These are phyloP conservation scores for Colletotrichum coccodes DNA, from an alignment of 2,329 filamentous ascomycete genomes.

Conservation along the genomic window DNA sequence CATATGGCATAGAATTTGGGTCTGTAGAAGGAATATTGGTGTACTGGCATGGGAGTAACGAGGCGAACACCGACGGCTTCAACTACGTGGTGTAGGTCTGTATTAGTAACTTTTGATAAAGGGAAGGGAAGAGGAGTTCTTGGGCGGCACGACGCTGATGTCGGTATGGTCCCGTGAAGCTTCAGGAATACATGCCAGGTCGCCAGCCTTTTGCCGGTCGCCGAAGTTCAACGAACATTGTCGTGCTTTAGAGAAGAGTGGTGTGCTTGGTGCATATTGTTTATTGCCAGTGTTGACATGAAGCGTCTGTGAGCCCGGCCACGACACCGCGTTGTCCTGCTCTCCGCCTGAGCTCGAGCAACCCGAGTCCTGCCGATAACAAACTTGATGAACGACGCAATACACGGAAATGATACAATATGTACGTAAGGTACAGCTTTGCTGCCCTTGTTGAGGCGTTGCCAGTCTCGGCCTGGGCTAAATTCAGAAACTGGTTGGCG, in stretches of 20 bases:
- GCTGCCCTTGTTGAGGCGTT: neutral
- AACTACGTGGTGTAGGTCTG: conserved; percentile 25
- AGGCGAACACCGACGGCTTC: conserved; percentile 24
- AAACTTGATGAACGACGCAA: neutral
- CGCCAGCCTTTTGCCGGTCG: neutral
- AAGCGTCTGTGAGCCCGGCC: neutral
- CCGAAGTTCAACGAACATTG: neutral
- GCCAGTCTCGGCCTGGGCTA: neutral
- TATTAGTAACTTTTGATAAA: conserved; percentile 30
- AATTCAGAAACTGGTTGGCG: conserved; percentile 31
- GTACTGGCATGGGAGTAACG: conserved; percentile 29
- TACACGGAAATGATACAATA: conserved; percentile 13
- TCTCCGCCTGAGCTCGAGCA: conserved; percentile 6
- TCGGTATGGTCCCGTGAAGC: neutral
- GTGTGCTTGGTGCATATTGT: neutral
- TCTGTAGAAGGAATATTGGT: conserved; percentile 18
- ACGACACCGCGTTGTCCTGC: neutral
- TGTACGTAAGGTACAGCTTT: conserved; percentile 11
- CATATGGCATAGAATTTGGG: conserved; percentile 55
- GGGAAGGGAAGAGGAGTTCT: neutral
- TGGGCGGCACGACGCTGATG: neutral
- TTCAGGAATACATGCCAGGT: conserved; percentile 16
- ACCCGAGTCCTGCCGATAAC: neutral
- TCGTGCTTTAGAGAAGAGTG: neutral
- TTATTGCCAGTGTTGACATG: neutral